A percentile compares a stretch with the other conserved stretches of the same genome.
phyloP scores from a whole-genome alignment of 2,329 filamentous ascomycete genomes.

The Bisporella sp. region DNA sequence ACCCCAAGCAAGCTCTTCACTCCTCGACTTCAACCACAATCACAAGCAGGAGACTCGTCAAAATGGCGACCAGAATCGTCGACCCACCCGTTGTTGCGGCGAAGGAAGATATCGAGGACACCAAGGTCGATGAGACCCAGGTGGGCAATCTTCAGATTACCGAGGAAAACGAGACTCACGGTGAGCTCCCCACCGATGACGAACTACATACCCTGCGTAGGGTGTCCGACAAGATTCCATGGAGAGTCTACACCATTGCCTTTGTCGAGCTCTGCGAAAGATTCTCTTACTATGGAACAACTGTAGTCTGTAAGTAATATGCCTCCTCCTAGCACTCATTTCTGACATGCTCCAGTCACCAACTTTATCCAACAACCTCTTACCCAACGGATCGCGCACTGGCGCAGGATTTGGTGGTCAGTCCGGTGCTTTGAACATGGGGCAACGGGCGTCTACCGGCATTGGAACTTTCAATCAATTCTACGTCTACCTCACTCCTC shows the following conservation, averaged over 20 bases:
- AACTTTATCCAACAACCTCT: constrained; percentile 45
- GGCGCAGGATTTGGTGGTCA: constrained; percentile 35
- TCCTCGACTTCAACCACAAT: no score
- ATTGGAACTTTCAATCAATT: constrained; percentile 42
- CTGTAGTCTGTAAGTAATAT: constrained; percentile 46
- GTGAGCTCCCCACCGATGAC: constrained; percentile 18
- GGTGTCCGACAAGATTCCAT: constrained; percentile 21
- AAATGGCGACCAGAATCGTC: not conserved
- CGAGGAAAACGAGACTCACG: not conserved
- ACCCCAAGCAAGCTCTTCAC: no score
- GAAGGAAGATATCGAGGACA: constrained; percentile 1
- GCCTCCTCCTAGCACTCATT: not conserved
- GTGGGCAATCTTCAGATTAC: not conserved
- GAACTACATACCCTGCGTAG: constrained; percentile 20
- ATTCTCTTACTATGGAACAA: constrained; percentile 59
- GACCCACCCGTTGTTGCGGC: not conserved
- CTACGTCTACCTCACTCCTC: constrained; percentile 43
- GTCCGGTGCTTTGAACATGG: constrained; percentile 37
- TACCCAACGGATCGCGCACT: constrained; percentile 35
- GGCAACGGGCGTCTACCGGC: constrained; percentile 42
- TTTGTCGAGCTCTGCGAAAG: constrained; percentile 60
- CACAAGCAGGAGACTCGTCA: not conserved
- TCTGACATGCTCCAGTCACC: constrained; percentile 30
- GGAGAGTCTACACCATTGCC: constrained; percentile 40
- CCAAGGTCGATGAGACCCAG: not conserved